Evolutionary conservation across 208 protist species (phyloP).

Genomic region (Trypanosoma rangeli): DNA sequence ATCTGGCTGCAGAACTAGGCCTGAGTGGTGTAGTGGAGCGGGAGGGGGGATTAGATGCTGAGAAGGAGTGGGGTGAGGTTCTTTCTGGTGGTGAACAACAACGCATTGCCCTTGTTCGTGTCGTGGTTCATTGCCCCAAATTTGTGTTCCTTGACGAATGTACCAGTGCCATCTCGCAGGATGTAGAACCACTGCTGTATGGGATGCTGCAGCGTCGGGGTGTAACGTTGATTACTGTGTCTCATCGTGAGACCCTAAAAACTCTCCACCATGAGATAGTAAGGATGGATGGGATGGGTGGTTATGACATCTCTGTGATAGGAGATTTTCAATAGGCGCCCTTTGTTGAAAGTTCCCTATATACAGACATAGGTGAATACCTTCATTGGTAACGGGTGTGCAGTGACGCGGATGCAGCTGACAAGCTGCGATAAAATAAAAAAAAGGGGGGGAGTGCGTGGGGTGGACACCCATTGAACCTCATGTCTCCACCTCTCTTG

Average conservation of each 20-base stretch:
- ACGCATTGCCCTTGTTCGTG: conserved; percentile 78
- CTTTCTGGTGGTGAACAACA: conserved; percentile 91
- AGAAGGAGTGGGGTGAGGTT: conserved; percentile 81
- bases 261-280: conserved; percentile 59
- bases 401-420: background rate
- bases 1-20: conserved; percentile 47
- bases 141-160: conserved; percentile 93
- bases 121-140: conserved; percentile 69
- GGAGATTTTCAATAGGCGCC: background rate
- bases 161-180: conserved; percentile 88
- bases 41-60: conserved; percentile 75
- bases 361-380: no score
- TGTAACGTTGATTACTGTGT: conserved; percentile 84
- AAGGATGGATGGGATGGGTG: conserved; percentile 58
- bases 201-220: conserved; percentile 57
- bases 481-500: background rate
- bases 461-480: no score
- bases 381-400: no score
- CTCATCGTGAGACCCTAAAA: conserved; percentile 73
- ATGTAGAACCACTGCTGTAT: conserved; percentile 80
- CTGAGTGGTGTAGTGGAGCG: conserved; percentile 65
- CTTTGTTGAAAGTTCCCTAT: background rate
- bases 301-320: conserved; percentile 37
- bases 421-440: background rate
- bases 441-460: background rate